phyloP scores from a whole-genome alignment of 306 rosid genomes.

The Biancaea sappan region DNA sequence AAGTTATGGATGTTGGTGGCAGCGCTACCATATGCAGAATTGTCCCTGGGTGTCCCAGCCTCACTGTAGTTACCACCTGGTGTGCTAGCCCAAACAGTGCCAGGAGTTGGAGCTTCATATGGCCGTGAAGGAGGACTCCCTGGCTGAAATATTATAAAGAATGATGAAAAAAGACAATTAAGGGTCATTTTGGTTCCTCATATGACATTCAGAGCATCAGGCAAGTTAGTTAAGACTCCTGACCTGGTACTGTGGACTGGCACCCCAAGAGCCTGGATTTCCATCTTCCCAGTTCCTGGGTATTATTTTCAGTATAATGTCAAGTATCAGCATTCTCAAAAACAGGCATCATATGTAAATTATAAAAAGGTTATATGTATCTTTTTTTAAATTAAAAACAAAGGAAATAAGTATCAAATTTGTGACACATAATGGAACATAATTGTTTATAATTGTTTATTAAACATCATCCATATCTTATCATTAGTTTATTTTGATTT shows the following conservation, averaged over 20 bases:
- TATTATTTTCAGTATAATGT: slow-evolving; percentile 34
- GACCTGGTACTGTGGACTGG: slow-evolving; percentile 97
- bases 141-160: slow-evolving; percentile 54
- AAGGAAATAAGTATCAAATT: too few relatives aligned
- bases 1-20: background rate
- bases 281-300: slow-evolving; percentile 99
- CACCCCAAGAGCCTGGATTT: slow-evolving; percentile 95
- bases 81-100: slow-evolving; percentile 96
- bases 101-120: slow-evolving; percentile 99
- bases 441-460: too few relatives aligned
- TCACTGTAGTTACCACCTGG: slow-evolving; percentile 92
- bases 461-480: too few relatives aligned
- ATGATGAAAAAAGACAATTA: slow-evolving; percentile 1
- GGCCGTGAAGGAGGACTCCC: slow-evolving; percentile 95
- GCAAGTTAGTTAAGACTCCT: slow-evolving; percentile 30
- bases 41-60: slow-evolving; percentile 92
- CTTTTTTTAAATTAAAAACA: too few relatives aligned
- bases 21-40: slow-evolving; percentile 69
- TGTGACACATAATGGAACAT: background rate
- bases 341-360: background rate
- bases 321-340: slow-evolving; percentile 35
- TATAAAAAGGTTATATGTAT: background rate
- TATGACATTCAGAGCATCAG: slow-evolving; percentile 7
- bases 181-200: slow-evolving; percentile 1
- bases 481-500: background rate